Evolutionary conservation across 768 basidiomycete species (phyloP), one percentile per base, ranked within the genome.

Genomic region (Ephemerocybe angulata): DNA sequence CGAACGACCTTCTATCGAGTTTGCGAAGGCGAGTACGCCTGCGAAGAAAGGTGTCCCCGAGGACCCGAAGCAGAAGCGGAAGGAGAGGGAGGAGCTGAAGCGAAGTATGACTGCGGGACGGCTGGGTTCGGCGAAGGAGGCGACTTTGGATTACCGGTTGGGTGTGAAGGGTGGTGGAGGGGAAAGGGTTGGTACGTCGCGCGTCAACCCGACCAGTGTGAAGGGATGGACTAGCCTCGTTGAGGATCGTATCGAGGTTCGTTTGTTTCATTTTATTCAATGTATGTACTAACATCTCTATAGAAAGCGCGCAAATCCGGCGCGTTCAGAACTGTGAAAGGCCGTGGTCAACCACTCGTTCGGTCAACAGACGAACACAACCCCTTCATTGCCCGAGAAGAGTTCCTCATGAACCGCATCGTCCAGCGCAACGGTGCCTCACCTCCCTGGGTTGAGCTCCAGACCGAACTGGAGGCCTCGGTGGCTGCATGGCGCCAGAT

Each of bases 371-470:
- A 79, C 29, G 79, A 80, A 59, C 63, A 66, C 8, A 81, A 80
- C 56, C 78, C 80, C 0, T 80, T 80, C 68, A 86, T 94, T 56
- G 80, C 79, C 6, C 76, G 87, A 7, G 88, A 89, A 60, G 90
- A 93, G 64, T 89, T 86, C 61, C 72, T 93, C 46, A 85, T 93
- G 86, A 94, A 93, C 60, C 82, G 91, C 12, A 90, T 92, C 55
- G 80, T 93, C 6, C 85, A 90, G 63, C 76, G 83, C 48, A 87
- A 91, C 59, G 90, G 88, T n/a, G 88, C 87, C 5, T 81, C 83
- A 3, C 92, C 91, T 28, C 87, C 89, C 3, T 94, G 92, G 91
- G 85, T 93, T 1, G 90, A 93, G 69, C 62, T 90, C 30, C 91
- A 92, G 67, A 73, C 76, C 53, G 87, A 90, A 58, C 77, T 93